Conservation (phyloP, 192 early-diverging fungal genomes). For the Coemansia sp. region DNA sequence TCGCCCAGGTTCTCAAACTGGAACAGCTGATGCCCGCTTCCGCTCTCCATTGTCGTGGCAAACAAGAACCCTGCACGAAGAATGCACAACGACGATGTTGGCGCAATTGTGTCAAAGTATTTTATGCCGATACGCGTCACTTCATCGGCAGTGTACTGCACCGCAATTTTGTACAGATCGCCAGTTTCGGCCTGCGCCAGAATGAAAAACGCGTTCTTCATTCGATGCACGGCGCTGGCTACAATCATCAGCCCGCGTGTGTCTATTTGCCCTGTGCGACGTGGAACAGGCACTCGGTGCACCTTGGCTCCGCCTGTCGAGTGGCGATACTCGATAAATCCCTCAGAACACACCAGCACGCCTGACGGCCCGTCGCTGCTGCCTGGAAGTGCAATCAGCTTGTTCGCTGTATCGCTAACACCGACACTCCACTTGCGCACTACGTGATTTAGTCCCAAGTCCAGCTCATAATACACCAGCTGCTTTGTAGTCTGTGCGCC, state of each 20-base stretch:
- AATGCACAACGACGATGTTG: constrained; percentile 73
- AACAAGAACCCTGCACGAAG: constrained; percentile 94
- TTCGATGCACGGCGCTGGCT: constrained; percentile 81
- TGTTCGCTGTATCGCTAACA: constrained; percentile 70
- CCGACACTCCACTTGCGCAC: constrained; percentile 92
- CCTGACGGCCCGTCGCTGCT: constrained; percentile 89
- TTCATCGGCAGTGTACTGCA: constrained; percentile 66
- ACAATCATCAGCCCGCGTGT: constrained; percentile 75
- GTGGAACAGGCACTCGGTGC: constrained; percentile 75
- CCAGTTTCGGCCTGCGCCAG: constrained; percentile 88
- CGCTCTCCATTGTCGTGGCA: constrained; percentile 78
- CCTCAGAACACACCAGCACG: constrained; percentile 93
- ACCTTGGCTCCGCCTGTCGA: constrained; percentile 54
- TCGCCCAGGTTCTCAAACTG: constrained; percentile 94
- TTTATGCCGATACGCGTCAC: constrained; percentile 76
- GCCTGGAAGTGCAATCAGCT: constrained; percentile 80
- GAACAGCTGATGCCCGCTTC: constrained; percentile 83
- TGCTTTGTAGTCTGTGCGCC: constrained; percentile 63
- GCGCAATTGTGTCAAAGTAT: constrained; percentile 95
- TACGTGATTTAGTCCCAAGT: constrained; percentile 98
- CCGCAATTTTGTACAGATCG: constrained; percentile 89
- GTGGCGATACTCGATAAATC: constrained; percentile 84
- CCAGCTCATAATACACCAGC: constrained; percentile 95
- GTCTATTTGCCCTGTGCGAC: constrained; percentile 67
- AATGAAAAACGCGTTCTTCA: constrained; percentile 87